A percentile compares a stretch with the other conserved stretches of the same genome.
These are phyloP conservation scores for Pogostemon cablin DNA, from an alignment of 257 asterid species.

Conservation along the genomic window DNA sequence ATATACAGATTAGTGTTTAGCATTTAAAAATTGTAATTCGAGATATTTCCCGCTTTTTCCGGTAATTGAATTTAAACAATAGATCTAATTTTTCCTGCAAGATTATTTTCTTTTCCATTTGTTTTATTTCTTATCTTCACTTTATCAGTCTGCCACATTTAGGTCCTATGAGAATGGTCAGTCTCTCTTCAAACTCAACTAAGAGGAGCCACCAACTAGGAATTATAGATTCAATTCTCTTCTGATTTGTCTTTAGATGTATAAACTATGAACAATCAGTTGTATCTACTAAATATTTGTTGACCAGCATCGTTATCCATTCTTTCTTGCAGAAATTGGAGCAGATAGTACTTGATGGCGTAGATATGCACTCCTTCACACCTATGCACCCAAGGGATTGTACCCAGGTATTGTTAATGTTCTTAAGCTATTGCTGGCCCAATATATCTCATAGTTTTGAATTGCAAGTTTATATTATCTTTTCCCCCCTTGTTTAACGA, in stretches of 20 bases:
- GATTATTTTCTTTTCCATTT: conserved; percentile 4
- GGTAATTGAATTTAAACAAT: conserved; percentile 17
- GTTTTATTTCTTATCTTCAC: conserved; percentile 15
- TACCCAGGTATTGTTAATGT: conserved; percentile 67
- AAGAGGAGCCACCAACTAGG: conserved; percentile 24
- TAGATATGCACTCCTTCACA: conserved; percentile 69
- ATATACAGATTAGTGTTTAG: conserved; percentile 6
- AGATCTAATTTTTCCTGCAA: neutral
- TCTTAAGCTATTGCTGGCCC: conserved; percentile 21
- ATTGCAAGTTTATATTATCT: neutral
- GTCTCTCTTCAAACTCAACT: conserved; percentile 16
- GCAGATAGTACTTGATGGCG: conserved; percentile 78
- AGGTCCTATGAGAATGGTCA: conserved; percentile 14
- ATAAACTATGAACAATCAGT: conserved; percentile 4
- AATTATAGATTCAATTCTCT: conserved; percentile 10
- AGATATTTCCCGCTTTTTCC: conserved; percentile 5
- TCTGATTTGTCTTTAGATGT: neutral
- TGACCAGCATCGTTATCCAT: conserved; percentile 23
- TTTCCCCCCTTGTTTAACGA: conserved; percentile 16
- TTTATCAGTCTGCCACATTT: conserved; percentile 11
- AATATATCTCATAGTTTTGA: conserved; percentile 18
- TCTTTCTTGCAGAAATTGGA: conserved; percentile 68
- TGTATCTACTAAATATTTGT: conserved; percentile 15
- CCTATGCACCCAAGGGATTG: conserved; percentile 93
- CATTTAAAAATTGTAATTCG: neutral